A percentile compares a stretch with the other conserved stretches of the same genome.
Evolutionary conservation across 257 asterid species (phyloP).

Genomic region (Ehretia macrophylla): DNA sequence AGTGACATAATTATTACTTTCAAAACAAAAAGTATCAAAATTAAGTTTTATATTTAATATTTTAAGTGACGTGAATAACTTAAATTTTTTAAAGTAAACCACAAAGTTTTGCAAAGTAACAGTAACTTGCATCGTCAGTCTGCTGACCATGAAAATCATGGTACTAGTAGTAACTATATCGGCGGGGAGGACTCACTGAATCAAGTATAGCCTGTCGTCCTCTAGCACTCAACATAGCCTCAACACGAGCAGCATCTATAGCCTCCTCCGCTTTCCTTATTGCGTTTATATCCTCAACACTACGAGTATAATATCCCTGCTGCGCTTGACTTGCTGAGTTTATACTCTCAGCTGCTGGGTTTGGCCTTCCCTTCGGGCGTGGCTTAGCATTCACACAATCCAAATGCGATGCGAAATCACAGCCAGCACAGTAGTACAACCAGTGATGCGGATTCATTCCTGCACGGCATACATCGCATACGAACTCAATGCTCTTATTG

Average conservation of each 20-base stretch:
- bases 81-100: too few species aligned
- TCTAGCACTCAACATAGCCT: neutral
- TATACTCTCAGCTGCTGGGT: neutral
- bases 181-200: too few species aligned
- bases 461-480: slow-evolving; percentile 10
- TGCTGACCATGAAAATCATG: too few species aligned
- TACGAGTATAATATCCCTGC: neutral
- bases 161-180: too few species aligned
- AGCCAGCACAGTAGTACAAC: slow-evolving; percentile 13
- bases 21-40: too few species aligned
- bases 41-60: too few species aligned
- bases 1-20: too few species aligned
- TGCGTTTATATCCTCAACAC: slow-evolving; percentile 4
- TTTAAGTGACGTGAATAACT: too few species aligned
- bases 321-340: neutral
- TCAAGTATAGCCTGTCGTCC: slow-evolving; percentile 2
- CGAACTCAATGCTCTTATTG: neutral
- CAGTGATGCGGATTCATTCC: neutral
- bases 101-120: too few species aligned
- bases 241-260: neutral
- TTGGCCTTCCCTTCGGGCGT: neutral
- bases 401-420: slow-evolving; percentile 20
- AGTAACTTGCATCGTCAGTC: too few species aligned
- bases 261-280: neutral
- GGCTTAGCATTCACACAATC: neutral